Percentiles rank a stretch among this genome's conserved stretches.
These are phyloP conservation scores for Candida boleticola DNA, from an alignment of 805 yeast species.

Conservation along the genomic window DNA sequence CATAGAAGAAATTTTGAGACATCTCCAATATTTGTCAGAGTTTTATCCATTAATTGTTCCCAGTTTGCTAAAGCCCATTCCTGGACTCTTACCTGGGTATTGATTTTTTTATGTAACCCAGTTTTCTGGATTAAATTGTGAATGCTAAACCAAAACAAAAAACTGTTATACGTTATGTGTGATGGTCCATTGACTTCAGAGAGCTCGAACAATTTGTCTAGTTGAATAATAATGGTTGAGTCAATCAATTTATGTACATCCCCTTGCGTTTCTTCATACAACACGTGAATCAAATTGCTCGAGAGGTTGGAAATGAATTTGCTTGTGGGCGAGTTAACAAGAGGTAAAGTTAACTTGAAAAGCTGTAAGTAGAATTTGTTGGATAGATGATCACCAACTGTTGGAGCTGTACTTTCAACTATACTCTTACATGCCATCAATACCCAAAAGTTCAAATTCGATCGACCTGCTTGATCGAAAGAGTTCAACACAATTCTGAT, in stretches of 20 bases:
- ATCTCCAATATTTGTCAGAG: conserved; percentile 3
- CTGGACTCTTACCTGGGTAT: conserved; percentile 27
- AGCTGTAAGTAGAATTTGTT: conserved; percentile 16
- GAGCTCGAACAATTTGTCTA: conserved; percentile 50
- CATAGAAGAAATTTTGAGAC: conserved; percentile 42
- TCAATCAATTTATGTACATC: conserved; percentile 24
- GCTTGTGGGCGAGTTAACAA: background rate
- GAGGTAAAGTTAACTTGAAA: conserved; percentile 28
- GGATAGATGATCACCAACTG: background rate
- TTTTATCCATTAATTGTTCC: conserved; percentile 21
- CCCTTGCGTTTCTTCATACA: background rate
- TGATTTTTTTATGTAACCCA: conserved; percentile 25
- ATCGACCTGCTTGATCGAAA: conserved; percentile 3
- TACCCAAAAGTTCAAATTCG: conserved; percentile 20
- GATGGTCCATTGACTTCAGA: conserved; percentile 65
- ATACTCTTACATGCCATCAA: conserved; percentile 19
- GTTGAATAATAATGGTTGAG: conserved; percentile 40
- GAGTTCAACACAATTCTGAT: conserved; percentile 14
- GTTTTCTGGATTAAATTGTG: conserved; percentile 33
- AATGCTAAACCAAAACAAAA: conserved; percentile 53
- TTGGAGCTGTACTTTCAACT: conserved; percentile 7
- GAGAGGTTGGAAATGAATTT: conserved; percentile 15
- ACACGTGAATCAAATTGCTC: conserved; percentile 23
- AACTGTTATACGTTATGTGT: conserved; percentile 42
- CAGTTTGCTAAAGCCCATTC: conserved; percentile 55